These are phyloP conservation scores for Fraxinus xanthoxyloides DNA, from an alignment of 305 asterid genomes.

Conservation along the genomic window DNA sequence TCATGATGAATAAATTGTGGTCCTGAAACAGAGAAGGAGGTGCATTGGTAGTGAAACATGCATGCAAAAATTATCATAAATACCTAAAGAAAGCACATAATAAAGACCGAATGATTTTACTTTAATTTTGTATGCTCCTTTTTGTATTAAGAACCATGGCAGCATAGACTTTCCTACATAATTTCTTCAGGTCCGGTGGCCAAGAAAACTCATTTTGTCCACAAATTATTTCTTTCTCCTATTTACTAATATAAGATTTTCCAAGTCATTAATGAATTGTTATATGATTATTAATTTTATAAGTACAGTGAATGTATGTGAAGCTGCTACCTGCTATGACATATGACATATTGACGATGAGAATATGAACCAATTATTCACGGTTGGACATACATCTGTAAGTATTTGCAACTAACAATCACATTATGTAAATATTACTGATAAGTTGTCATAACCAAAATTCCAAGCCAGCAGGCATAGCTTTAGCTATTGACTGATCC, in stretches of 20 bases:
- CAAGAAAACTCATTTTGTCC: background rate
- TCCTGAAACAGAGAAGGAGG: background rate
- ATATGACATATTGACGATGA: background rate
- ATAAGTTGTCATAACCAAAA: background rate
- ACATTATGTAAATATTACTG: background rate
- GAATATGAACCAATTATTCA: background rate
- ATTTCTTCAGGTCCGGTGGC: background rate
- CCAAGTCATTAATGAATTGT: background rate
- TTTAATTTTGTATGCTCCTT: background rate
- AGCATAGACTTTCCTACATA: background rate
- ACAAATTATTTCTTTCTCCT: background rate
- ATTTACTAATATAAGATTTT: background rate
- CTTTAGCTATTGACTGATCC: background rate
- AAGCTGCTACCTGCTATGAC: background rate
- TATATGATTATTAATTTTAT: background rate
- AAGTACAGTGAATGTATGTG: background rate
- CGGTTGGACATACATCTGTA: background rate
- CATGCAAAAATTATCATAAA: background rate
- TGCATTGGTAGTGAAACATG: background rate
- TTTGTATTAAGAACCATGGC: background rate
- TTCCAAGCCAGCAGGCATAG: background rate
- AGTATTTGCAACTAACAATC: background rate
- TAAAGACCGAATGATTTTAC: background rate
- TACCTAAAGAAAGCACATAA: background rate
- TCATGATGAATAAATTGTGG: background rate